Evolutionary conservation across 2,329 filamentous ascomycete genomes (phyloP).

Genomic region (Neonectria hederae): DNA sequence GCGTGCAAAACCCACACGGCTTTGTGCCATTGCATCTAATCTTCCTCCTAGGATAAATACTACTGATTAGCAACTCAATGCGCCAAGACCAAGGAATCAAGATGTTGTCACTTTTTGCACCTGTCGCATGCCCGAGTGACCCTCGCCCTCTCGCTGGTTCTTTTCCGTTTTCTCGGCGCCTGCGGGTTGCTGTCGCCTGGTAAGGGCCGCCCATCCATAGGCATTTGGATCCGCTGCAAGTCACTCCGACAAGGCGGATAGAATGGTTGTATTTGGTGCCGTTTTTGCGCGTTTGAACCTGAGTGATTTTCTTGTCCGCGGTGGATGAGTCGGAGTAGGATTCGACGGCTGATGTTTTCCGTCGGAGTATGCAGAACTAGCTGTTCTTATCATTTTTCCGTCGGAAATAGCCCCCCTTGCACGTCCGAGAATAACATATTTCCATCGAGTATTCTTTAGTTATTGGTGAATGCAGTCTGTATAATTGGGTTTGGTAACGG

Average conservation of each 20-base stretch:
- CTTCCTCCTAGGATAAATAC: conserved; percentile 30
- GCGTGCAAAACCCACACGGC: conserved; percentile 38
- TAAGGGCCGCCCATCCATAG: conserved; percentile 4
- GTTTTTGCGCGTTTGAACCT: not conserved
- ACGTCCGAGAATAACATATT: not conserved
- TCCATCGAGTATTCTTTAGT: not conserved
- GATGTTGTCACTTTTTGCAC: conserved; percentile 38
- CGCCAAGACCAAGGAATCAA: not conserved
- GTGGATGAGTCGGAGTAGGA: not conserved
- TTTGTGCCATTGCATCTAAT: conserved; percentile 41
- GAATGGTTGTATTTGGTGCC: not conserved
- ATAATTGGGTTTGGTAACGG: too few species aligned
- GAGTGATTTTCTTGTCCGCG: conserved; percentile 7
- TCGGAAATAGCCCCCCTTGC: not conserved
- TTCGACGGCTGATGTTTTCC: not conserved
- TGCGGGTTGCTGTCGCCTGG: conserved; percentile 9
- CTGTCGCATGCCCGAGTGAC: conserved; percentile 41
- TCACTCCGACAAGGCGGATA: conserved; percentile 1
- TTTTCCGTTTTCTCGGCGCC: conserved; percentile 36
- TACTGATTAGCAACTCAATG: conserved; percentile 22
- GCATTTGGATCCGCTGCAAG: conserved; percentile 17
- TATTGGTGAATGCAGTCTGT: not conserved
- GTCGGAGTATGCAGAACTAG: not conserved
- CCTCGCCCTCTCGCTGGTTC: conserved; percentile 34
- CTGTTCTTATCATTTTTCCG: not conserved